Percentiles rank a stretch among this genome's conserved stretches.
Conservation (phyloP, 2,329 filamentous ascomycete genomes). For the Ophiosphaerella korrae region DNA sequence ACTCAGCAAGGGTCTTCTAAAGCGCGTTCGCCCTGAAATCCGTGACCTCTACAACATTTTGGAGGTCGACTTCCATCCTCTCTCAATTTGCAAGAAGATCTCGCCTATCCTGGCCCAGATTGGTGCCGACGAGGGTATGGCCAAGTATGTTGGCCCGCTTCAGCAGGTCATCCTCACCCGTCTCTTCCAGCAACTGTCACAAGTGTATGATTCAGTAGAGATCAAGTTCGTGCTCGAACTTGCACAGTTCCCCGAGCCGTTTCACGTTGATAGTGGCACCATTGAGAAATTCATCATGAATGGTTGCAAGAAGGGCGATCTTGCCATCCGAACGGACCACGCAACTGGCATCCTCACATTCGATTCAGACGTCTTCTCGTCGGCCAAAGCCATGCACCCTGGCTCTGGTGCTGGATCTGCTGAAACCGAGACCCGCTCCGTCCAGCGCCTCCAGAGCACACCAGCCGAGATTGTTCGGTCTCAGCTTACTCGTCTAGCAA, state of each 20-base stretch:
- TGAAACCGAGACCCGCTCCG: conserved; percentile 79
- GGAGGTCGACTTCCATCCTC: conserved; percentile 97
- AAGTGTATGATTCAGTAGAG: conserved; percentile 98
- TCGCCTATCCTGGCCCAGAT: conserved; percentile 95
- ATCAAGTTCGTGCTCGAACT: conserved; percentile 91
- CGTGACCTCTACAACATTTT: conserved; percentile 97
- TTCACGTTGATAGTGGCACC: conserved; percentile 85
- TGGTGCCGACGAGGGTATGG: conserved; percentile 91
- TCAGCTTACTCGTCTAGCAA: conserved; percentile 88
- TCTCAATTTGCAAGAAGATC: conserved; percentile 99
- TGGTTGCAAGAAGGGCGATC: conserved; percentile 98
- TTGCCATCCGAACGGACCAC: conserved; percentile 95
- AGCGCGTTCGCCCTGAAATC: conserved; percentile 92
- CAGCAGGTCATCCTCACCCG: conserved; percentile 98
- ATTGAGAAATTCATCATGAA: conserved; percentile 99
- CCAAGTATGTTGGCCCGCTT: conserved; percentile 92
- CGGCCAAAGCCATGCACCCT: conserved; percentile 86
- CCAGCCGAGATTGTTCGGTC: conserved; percentile 97
- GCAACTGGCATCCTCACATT: conserved; percentile 94
- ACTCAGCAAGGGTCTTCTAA: conserved; percentile 89
- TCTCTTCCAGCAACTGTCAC: conserved; percentile 97
- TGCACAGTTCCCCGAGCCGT: conserved; percentile 93
- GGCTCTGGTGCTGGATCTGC: conserved; percentile 85
- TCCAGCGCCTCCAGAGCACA: conserved; percentile 96
- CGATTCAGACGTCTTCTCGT: conserved; percentile 97